phyloP scores from a whole-genome alignment of 495 filamentous ascomycete species.

The Cercophora samala region DNA sequence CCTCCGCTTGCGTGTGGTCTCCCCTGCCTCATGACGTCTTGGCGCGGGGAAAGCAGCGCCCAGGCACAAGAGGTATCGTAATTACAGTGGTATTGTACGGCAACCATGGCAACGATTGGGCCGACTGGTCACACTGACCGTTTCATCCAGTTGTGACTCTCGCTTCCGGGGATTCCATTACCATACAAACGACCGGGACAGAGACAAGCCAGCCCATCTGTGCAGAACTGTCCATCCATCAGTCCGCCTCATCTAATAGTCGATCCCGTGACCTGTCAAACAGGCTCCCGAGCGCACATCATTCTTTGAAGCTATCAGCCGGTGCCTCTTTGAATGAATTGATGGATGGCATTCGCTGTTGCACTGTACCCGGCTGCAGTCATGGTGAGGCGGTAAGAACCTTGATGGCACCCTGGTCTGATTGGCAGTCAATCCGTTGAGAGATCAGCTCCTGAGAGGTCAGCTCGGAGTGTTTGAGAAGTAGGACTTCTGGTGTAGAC shows the following conservation, averaged over 20 bases:
- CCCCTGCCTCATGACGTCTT: neutral
- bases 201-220: neutral
- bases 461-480: neutral
- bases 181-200: neutral
- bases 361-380: too few species aligned
- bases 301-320: neutral
- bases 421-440: neutral
- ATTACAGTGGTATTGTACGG: neutral
- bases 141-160: neutral
- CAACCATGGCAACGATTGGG: neutral
- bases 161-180: neutral
- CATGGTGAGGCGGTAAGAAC: neutral
- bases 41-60: neutral
- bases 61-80: neutral
- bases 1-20: neutral
- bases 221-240: neutral
- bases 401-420: neutral
- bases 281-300: neutral
- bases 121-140: neutral
- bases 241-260: slow-evolving; percentile 1
- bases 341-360: neutral
- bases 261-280: neutral
- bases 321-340: neutral
- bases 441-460: neutral
- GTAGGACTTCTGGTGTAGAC: neutral